Conservation (phyloP, 169 alveolate genomes). For the Plasmodium falciparum region DNA sequence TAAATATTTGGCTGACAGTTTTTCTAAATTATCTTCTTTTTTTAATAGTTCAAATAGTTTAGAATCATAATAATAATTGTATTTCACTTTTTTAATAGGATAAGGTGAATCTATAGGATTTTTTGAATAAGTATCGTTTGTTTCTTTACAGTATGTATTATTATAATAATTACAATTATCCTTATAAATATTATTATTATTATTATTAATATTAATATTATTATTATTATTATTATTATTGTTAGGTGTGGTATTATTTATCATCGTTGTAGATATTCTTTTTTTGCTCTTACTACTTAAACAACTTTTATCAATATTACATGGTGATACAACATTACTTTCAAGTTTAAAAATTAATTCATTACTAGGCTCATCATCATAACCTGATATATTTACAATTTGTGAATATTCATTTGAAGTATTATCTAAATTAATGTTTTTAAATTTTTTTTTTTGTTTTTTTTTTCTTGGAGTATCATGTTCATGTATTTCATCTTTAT, state of each 20-base stretch:
- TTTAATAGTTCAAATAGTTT: constrained; percentile 39
- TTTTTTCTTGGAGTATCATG: too few species aligned
- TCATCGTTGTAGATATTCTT: constrained; percentile 43
- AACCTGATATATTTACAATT: constrained; percentile 15
- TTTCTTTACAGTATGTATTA: not conserved
- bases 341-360: constrained; percentile 6
- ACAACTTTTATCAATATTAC: constrained; percentile 27
- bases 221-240: too few species aligned
- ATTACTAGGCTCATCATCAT: constrained; percentile 37
- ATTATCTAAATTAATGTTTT: not conserved
- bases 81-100: constrained; percentile 60
- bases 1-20: constrained; percentile 71
- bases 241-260: not conserved
- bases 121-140: constrained; percentile 2
- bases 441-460: not conserved
- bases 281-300: constrained; percentile 44
- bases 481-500: not conserved
- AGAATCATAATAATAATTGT: constrained; percentile 53
- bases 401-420: constrained; percentile 1
- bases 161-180: too few species aligned
- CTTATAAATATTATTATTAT: too few species aligned
- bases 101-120: constrained; percentile 44
- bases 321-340: not conserved
- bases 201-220: too few species aligned
- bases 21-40: constrained; percentile 63